Evolutionary conservation across 306 rosid genomes (phyloP).

Genomic region (Trifolium subterraneum): DNA sequence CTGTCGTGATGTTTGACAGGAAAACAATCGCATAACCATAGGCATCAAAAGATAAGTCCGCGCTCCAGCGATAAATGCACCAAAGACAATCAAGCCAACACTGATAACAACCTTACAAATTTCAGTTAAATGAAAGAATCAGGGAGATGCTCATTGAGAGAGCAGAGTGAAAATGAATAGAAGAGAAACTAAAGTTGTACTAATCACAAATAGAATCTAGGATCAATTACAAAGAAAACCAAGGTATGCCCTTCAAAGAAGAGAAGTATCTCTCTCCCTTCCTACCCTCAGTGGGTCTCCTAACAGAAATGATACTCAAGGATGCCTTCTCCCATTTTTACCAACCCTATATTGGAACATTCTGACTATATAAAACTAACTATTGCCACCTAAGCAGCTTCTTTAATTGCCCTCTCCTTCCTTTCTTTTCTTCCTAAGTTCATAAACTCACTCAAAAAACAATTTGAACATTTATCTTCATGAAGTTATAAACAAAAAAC

Average conservation of each 20-base stretch:
- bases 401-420: not conserved
- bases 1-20: conserved; percentile 84
- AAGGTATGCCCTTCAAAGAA: not conserved
- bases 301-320: not conserved
- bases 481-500: conserved; percentile 4
- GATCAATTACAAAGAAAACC: not conserved
- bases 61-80: conserved; percentile 93
- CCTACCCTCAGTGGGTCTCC: not conserved
- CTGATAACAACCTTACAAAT: conserved; percentile 82
- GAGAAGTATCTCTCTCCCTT: not conserved
- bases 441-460: conserved; percentile 31
- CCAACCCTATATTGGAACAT: not conserved
- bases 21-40: conserved; percentile 87
- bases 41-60: conserved; percentile 91
- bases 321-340: not conserved
- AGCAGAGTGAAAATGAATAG: not conserved
- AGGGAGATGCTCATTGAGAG: conserved; percentile 47
- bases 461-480: conserved; percentile 29
- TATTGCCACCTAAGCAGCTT: not conserved
- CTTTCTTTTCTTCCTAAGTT: not conserved
- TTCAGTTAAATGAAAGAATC: conserved; percentile 77
- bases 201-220: not conserved
- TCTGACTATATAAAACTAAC: not conserved
- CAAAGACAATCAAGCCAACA: conserved; percentile 89
- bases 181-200: not conserved